A percentile compares a stretch with the other conserved stretches of the same genome.
Evolutionary conservation across 1,139 yeast genomes (phyloP).

Genomic region (Hansenula lynferdii): DNA sequence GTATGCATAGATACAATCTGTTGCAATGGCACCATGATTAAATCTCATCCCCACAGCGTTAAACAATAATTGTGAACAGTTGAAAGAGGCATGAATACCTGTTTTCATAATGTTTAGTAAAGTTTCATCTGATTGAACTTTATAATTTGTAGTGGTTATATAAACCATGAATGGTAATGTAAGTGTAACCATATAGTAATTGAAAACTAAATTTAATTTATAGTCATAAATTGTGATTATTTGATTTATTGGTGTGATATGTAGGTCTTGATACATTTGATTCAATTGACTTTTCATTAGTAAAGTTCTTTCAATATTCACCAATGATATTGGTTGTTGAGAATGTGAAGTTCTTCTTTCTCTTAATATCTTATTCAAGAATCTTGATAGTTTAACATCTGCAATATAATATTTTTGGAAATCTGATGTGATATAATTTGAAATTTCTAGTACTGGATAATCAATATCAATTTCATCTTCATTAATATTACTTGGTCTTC

Average conservation of each 20-base stretch:
- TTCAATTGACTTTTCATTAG: conserved; percentile 28
- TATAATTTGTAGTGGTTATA: conserved; percentile 26
- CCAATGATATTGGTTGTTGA: conserved; percentile 31
- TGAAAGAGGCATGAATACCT: conserved; percentile 33
- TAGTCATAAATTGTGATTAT: conserved; percentile 31
- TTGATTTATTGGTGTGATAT: conserved; percentile 18
- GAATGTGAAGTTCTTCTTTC: conserved; percentile 28
- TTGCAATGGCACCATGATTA: conserved; percentile 35
- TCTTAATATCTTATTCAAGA: conserved; percentile 31
- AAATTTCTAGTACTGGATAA: conserved; percentile 60
- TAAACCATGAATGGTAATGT: conserved; percentile 36
- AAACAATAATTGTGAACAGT: conserved; percentile 30
- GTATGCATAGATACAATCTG: conserved; percentile 37
- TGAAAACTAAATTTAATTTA: conserved; percentile 33
- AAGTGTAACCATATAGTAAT: conserved; percentile 32
- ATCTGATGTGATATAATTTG: conserved; percentile 29
- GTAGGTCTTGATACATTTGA: conserved; percentile 26
- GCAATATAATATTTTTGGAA: conserved; percentile 29
- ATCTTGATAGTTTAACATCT: conserved; percentile 28
- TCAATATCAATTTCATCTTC: conserved; percentile 60
- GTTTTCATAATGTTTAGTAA: conserved; percentile 29
- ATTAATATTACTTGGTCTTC: conserved; percentile 34
- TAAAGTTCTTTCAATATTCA: conserved; percentile 32
- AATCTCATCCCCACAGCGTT: conserved; percentile 27
- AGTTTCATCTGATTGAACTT: conserved; percentile 30